phyloP scores from a whole-genome alignment of 306 rosid species.

The Potentilla sterilis region DNA sequence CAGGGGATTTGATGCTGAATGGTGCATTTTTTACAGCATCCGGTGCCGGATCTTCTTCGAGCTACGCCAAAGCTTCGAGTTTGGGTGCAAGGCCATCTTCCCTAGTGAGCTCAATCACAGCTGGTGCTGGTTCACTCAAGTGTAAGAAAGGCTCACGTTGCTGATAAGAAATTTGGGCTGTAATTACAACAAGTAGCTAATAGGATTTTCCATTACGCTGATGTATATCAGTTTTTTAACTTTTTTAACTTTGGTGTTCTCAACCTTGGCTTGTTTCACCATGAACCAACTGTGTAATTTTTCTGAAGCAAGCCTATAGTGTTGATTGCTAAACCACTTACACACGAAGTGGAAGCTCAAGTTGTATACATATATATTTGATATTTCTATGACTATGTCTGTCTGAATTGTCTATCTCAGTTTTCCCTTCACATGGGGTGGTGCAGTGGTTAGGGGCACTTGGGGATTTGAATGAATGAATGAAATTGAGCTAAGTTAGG shows the following conservation, averaged over 20 bases:
- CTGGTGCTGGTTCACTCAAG: conserved; percentile 59
- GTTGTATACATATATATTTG: neutral
- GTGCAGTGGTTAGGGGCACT: neutral
- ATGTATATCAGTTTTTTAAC: conserved; percentile 28
- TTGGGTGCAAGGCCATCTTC: conserved; percentile 74
- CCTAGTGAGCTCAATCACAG: conserved; percentile 58
- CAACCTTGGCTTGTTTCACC: conserved; percentile 56
- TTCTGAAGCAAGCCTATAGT: conserved; percentile 17
- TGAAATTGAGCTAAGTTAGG: conserved; percentile 1
- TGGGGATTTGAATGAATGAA: neutral
- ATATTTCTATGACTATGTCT: neutral
- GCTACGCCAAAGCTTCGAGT: conserved; percentile 82
- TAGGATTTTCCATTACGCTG: conserved; percentile 23
- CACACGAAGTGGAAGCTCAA: neutral
- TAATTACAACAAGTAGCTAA: conserved; percentile 28
- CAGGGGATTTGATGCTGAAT: conserved; percentile 70
- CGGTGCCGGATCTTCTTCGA: conserved; percentile 73
- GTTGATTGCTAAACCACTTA: conserved; percentile 7
- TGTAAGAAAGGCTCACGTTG: conserved; percentile 72
- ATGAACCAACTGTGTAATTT: conserved; percentile 4
- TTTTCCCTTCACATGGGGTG: conserved; percentile 7
- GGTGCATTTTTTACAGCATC: conserved; percentile 81
- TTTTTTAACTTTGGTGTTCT: conserved; percentile 15
- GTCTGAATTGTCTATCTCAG: neutral
- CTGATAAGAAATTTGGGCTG: conserved; percentile 33